Evolutionary conservation across 139 green algal species (phyloP), one percentile per base, ranked within the genome.

Genomic region (Desmodesmus armatus): DNA sequence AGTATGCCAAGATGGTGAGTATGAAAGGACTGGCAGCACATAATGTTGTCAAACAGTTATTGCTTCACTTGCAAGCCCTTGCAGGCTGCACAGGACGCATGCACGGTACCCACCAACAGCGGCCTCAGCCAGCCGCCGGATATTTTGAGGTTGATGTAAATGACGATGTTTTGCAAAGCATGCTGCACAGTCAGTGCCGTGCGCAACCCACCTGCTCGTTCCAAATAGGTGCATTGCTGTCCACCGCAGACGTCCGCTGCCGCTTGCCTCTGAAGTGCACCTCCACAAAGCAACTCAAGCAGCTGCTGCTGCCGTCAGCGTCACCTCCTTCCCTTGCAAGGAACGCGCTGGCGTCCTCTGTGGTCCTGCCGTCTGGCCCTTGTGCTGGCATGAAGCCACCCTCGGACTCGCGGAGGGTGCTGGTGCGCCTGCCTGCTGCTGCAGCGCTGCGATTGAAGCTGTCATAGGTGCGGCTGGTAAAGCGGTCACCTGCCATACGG

Each of bases 191-290:
- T n/a, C n/a, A n/a, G n/a, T n/a, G n/a, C n/a, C n/a, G n/a, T n/a
- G n/a, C n/a, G 63, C 31, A 5, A 17, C 74, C 0, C 81, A 92
- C 88, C 88, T 92, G 83, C 88, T 93, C 90, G 80, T 93, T 93
- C 83, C 90, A 93, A 29, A 87, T 73, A 3, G 90, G 90, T 71
- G 87, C 87, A n/a, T 88, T 72, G 29, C 85, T 86, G 40, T 85
- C 84, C 62, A 90, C 85, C 31, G 88, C 58, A 27, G 83, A 70
- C 0, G 88, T 91, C 23, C 88, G 80, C 81, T 83, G 44, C 37
- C 23, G 40, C 58, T 78, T 51, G 37, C 65, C 60, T 41, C 88
- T 80, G 63, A 92, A 90, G 15, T 83, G 80, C 3, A 89, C 80
- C 83, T 92, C 89, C 41, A 92, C 89, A 73, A 92, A 92, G 60